Evolutionary conservation across 1,284 basidiomycete genomes (phyloP), one percentile per base, ranked within the genome.

Genomic region (Ceratobasidium sp.): DNA sequence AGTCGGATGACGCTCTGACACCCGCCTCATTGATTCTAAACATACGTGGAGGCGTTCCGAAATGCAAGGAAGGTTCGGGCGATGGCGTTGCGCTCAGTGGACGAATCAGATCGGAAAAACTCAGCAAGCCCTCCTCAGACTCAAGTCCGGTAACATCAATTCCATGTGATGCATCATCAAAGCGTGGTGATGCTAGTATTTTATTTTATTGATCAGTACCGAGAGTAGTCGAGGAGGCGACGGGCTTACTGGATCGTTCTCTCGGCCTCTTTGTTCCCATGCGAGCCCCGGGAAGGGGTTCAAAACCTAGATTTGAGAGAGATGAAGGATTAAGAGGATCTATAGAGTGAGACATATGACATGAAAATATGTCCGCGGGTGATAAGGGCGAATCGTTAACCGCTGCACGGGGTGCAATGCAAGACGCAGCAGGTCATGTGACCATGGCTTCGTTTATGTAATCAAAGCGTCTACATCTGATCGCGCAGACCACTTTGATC

Each of bases 41-140:
- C 22, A n/a, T 29, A 22, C 33, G 31, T n/a, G 71, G 54, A 36
- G 71, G 60, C 14, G 71, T 73, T 45, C 71, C 71, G 45, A 63
- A 73, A 51, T 62, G 71, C 45, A 56, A 36, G 17, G 69, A 63
- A n/a, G 71, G 71, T 31, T 73, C 71, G 22, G 71, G 71, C 15
- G 71, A 73, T 29, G 71, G 71, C 4, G 71, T 73, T 19, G 71
- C 60, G n/a, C 71, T 73, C n/a, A 73, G 71, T 9, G 59, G 71
- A 8, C 71, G 71, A 29, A 73, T 73, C 24, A 73, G 44, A 31
- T 73, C 71, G 33, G 71, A 73, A 17, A 73, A 50, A 24, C 71
- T 73, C 17, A 73, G 59, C 50, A 63, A 50, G 0, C 47, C 24
- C 19, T 63, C 71, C 36, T 73, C 71, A 5, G 36, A 29, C 27